Evolutionary conservation across 2,329 filamentous ascomycete genomes (phyloP).

Genomic region (Penicillium olsonii): DNA sequence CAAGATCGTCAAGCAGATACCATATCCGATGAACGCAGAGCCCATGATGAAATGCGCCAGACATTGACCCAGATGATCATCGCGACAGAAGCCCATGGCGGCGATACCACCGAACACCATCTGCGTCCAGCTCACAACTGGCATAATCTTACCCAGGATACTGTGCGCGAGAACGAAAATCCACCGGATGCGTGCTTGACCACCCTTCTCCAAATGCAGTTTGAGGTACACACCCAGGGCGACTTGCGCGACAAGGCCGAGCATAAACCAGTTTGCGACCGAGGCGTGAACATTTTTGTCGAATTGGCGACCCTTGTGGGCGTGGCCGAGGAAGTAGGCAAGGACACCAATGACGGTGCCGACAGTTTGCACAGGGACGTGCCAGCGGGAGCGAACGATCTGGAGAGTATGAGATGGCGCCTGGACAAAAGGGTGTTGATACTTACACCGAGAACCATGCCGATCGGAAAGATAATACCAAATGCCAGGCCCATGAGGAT

Average conservation of each 20-base stretch:
- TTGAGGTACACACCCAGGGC: constrained; percentile 82
- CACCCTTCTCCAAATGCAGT: constrained; percentile 81
- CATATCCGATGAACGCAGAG: constrained; percentile 91
- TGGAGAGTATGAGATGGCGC: constrained; percentile 39
- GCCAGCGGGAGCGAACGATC: constrained; percentile 89
- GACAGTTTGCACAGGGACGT: constrained; percentile 81
- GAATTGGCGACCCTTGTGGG: constrained; percentile 87
- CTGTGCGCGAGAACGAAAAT: constrained; percentile 74
- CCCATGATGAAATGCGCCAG: constrained; percentile 99
- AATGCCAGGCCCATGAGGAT: constrained; percentile 83
- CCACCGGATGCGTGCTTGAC: constrained; percentile 75
- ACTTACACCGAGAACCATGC: constrained; percentile 90
- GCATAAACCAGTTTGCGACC: constrained; percentile 79
- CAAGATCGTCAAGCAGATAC: constrained; percentile 80
- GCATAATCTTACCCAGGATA: constrained; percentile 82
- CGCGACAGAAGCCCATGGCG: constrained; percentile 86
- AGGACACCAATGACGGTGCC: constrained; percentile 75
- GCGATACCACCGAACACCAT: constrained; percentile 97
- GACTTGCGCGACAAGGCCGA: constrained; percentile 75
- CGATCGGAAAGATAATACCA: constrained; percentile 87
- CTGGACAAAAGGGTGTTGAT: not conserved
- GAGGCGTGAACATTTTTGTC: constrained; percentile 74
- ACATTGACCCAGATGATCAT: constrained; percentile 89
- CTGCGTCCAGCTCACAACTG: constrained; percentile 84
- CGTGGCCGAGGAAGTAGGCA: constrained; percentile 89